Percentiles rank a stretch among this genome's conserved stretches.
These are phyloP conservation scores for Silene latifolia DNA, from an alignment of 148 eudicot genomes.

Conservation along the genomic window DNA sequence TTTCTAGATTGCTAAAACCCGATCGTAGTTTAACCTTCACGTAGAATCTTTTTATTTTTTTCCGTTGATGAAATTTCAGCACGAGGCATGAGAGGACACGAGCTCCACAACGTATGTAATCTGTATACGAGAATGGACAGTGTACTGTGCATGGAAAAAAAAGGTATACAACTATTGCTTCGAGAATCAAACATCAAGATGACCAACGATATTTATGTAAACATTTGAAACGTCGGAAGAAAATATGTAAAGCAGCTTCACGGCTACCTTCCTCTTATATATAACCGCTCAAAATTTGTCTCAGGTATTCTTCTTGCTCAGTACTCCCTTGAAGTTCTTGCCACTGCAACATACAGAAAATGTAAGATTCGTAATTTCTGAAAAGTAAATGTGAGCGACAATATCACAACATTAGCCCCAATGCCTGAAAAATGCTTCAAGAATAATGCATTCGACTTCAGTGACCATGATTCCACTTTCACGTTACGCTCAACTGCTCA, in stretches of 20 bases:
- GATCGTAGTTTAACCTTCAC: too few species aligned
- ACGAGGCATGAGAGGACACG: too few species aligned
- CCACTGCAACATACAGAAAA: conserved; percentile 56
- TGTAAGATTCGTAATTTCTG: not conserved
- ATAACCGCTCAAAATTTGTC: conserved; percentile 53
- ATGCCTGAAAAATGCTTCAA: not conserved
- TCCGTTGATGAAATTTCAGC: too few species aligned
- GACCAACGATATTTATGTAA: not conserved
- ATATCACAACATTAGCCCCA: not conserved
- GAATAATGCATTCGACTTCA: not conserved
- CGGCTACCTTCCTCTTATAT: conserved; percentile 28
- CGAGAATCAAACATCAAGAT: not conserved
- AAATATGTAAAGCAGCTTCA: not conserved
- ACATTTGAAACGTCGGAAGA: not conserved
- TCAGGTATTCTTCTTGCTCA: conserved; percentile 71
- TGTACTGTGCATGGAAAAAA: too few species aligned
- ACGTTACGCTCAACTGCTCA: too few species aligned
- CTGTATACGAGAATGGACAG: too few species aligned
- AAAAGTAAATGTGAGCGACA: not conserved
- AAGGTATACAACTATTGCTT: not conserved
- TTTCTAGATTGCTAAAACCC: too few species aligned
- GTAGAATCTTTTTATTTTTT: too few species aligned
- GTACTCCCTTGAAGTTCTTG: conserved; percentile 72
- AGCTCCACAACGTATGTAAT: too few species aligned
- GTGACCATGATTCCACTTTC: too few species aligned